Conservation (phyloP, 73 alveolate species). For the Paramecium sonneborni region DNA sequence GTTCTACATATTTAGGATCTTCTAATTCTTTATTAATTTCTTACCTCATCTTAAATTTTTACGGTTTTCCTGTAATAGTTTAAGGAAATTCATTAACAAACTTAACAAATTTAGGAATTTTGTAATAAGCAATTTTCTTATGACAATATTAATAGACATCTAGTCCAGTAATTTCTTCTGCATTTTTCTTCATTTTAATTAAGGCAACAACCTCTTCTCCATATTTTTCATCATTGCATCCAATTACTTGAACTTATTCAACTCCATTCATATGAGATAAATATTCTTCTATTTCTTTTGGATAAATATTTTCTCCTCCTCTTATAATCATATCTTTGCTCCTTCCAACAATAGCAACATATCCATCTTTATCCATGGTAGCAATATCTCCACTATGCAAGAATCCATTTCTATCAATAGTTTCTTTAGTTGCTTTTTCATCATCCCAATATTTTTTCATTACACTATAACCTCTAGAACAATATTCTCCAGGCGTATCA, state of each 20-base stretch:
- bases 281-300: slow-evolving; percentile 84
- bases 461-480: slow-evolving; percentile 79
- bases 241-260: slow-evolving; percentile 80
- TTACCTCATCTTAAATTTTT: slow-evolving; percentile 80
- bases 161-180: slow-evolving; percentile 27
- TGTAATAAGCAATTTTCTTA: slow-evolving; percentile 79
- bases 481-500: slow-evolving; percentile 76
- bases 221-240: slow-evolving; percentile 77
- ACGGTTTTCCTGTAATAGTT: slow-evolving; percentile 89
- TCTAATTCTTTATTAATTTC: slow-evolving; percentile 63
- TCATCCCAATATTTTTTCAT: slow-evolving; percentile 88
- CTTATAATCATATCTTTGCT: slow-evolving; percentile 87
- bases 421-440: slow-evolving; percentile 71
- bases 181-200: slow-evolving; percentile 68
- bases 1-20: slow-evolving; percentile 47
- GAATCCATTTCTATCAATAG: slow-evolving; percentile 77
- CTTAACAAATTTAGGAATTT: slow-evolving; percentile 76
- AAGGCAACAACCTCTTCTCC: slow-evolving; percentile 91
- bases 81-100: slow-evolving; percentile 77
- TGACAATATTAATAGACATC: slow-evolving; percentile 73
- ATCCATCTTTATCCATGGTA: slow-evolving; percentile 82
- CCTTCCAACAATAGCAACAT: slow-evolving; percentile 83
- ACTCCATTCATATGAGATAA: slow-evolving; percentile 74
- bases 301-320: slow-evolving; percentile 93
- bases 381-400: slow-evolving; percentile 84